Base-by-base conservation (phyloP, 2,329 filamentous ascomycete genomes). In the Penicillium sp. region DNA sequence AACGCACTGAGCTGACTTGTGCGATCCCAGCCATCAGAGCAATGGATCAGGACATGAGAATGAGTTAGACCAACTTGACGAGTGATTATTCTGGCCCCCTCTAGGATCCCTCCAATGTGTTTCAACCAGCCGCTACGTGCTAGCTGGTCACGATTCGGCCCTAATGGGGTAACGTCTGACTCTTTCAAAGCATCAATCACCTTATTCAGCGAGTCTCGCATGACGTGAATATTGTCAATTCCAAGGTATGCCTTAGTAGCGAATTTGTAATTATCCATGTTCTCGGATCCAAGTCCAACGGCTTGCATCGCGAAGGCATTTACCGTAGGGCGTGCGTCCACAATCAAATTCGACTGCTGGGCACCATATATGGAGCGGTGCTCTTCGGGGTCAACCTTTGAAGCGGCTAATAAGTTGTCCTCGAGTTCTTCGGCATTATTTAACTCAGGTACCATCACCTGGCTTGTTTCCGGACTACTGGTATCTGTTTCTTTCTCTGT, bases 151-250 rank as follows among this genome's bases (percentile, higher is more conserved):
- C 85, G 84, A 70, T 89, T 96, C 1, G 92, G 92, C 0, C 90
- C 85, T 30, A 97, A 76, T 1, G 89, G 84, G 0, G 90, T 89
- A 27, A 97, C 82, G 70, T 99, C 94, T 2, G 91, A 90, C 63
- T 97, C 93, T 69, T 96, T 97, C 67, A 99, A 78, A 3, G 91
- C 88, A 59, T 96, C 92, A 49, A 97, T 81, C 18, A 99, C 89
- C 62, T 88, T 93, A 63, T 88, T 87, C 32, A 99, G 79, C 1
- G 93, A 97, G 58, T 89, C 88, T 53, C 94, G 84, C 94, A 99
- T 99, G 58, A 97, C 91, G 68, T 99, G 94, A 56, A 99, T 97
- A 70, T 99, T 99, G 71, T 95, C 93, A 67, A 99, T 99, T 59
- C 90, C 94, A 52, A 99, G 82, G 69, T 95, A 99, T 29, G 88